Evolutionary conservation across 768 basidiomycete genomes (phyloP), one percentile per base, ranked within the genome.

Genomic region (Suillus alpinus): DNA sequence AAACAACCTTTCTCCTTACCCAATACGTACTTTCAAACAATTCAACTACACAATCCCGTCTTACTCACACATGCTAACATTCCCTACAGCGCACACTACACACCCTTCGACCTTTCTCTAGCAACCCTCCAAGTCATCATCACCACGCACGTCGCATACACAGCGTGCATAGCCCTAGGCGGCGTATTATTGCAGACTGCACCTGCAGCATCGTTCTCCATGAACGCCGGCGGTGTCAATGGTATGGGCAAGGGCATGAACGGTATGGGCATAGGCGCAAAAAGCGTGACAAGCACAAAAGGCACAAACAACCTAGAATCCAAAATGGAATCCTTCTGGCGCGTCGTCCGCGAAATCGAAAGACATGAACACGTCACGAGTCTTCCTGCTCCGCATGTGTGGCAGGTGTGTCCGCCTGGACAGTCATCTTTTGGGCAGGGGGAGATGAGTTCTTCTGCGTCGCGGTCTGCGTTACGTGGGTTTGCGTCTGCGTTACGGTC

Each of bases 141-240:
- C 16, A 96, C 94, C 4, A 91, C 91, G 72, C 83, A 85, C 41
- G 81, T 95, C 26, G 91, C 97, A 0, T 96, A 95, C 71, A 85
- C 88, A 2, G 89, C 95, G 0, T 93, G 88, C 43, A 80, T 88
- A 12, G 84, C 92, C 0, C 89, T 96, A 13, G 96, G 94, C 2
- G 86, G 88, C 7, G 88, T 94, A 1, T 78, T 99, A 2, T 73
- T 98, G 14, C 97, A 98, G 74, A 98, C 97, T 0, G 85, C 94
- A 0, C 95, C 95, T 2, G 76, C 79, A 47, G 16, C 47, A 5
- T 49, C 56, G 13, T 43, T 43, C 8, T 12, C n/a, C 5, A 44
- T 56, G 55, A 31, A 5, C 23, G 41, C 2, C 9, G 40, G 40
- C 8, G 9, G 16, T 20, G n/a, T 14, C 13, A 55, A 4, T 12